Evolutionary conservation across 257 asterid genomes (phyloP), one percentile per base, ranked within the genome.

Genomic region (Fraxinus quadrangulata): DNA sequence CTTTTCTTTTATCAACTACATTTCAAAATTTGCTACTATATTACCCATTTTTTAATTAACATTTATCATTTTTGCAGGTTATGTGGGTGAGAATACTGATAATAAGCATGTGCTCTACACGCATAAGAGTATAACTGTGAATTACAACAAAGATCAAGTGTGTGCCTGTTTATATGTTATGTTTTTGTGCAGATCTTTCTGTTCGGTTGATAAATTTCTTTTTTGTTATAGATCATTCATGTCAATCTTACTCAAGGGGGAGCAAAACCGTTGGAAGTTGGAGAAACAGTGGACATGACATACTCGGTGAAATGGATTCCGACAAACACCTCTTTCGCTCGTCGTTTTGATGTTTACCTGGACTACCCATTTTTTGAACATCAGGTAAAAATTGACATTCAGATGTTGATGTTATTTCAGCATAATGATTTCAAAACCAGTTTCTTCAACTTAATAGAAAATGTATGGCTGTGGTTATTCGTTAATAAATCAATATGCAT

Each of bases 331-430:
- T 87, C 93, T 23, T 94, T 90, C 89, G 98, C 96, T 16, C 97
- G 88, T 67, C 97, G 99, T 40, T 94, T 94, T 86, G 99, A 94
- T 87, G 96, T 94, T 54, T 94, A 94, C 84, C 87, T 94, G 80
- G 99, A 94, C 81, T 94, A 94, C 81, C 99, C 99, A 10, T 94
- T 94, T 82, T 94, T 94, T 80, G 99, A 94, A 89, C 99, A 94
- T 83, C 99, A 94, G 98, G 99, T 94, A 81, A 74, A 79, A 63
- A 31, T 72, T 82, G 33, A 19, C 36, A 23, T 75, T 51, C 11
- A 0, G 33, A 2, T 24, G 5, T 61, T 24, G 31, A 23, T 63
- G 17, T 63, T 63, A 8, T 24, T 63, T 63, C 31, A 9, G 31
- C 68, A 9, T 63, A 63, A 24, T 24, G 68, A 63, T 24, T 23